Evolutionary conservation across 192 early-diverging fungal species (phyloP), one percentile per base, ranked within the genome.

Genomic region (Powellomyces hirtus): DNA sequence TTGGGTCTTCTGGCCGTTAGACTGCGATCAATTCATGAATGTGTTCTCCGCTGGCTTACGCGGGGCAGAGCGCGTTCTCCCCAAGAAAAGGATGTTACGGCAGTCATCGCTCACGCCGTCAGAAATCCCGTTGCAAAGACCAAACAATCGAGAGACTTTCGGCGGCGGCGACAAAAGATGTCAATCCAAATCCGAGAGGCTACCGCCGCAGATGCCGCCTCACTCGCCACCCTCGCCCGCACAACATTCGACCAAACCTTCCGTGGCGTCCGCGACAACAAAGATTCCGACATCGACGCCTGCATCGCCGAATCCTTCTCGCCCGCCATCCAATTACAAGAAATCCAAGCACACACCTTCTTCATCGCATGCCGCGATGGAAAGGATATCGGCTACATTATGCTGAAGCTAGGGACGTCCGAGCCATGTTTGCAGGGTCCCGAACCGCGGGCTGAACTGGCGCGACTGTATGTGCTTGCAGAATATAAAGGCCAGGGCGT

Each of bases 381-480:
- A 49, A 2, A 18, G 2, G 5, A 24, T 2, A 14, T 49, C 16
- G 46, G 46, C 2, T 49, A 49, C 46, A 2, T 24, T 2, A 18
- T 18, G 2, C 46, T 49, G 2, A 14, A 18, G 46, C 46, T 24
- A 18, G 16, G 2, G 2, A 24, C 46, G 16, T 24, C 46, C 46
- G 46, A 49, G 16, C 46, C 46, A 14, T 49, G 46, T 16, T 24
- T 49, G 16, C n/a, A 18, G 4, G 5, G 3, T 24, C 46, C 46
- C 4, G 2, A 5, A 18, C 46, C 46, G 16, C 46, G 46, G n/a
- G 64, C 27, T 3, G 64, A 66, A 33, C n/a, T 66, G 1, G 51
- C 53, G 35, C 64, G 64, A 10, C 20, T 66, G 6, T 66, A 66
- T 56, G 64, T 56, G 20, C 51, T 26, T 35, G 31, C n/a, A 4